phyloP scores from a whole-genome alignment of 2,329 filamentous ascomycete species.

The Phaeophleospora eucalypticola region DNA sequence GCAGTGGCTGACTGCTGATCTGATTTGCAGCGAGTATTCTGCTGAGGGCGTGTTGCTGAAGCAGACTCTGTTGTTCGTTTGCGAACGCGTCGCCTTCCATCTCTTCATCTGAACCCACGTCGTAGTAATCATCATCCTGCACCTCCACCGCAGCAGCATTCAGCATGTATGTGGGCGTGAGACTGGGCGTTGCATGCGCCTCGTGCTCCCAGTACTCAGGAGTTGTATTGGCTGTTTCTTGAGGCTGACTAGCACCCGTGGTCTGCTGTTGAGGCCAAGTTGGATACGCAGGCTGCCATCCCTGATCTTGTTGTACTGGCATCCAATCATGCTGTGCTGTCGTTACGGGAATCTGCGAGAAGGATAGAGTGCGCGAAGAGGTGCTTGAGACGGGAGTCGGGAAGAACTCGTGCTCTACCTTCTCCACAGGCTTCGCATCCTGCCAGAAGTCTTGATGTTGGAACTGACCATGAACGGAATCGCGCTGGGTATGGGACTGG shows the following conservation, averaged over 20 bases:
- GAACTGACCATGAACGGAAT: not conserved
- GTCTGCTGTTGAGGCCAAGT: conserved; percentile 1
- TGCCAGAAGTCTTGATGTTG: conserved; percentile 3
- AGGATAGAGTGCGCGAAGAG: conserved; percentile 8
- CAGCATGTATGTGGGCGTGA: conserved; percentile 29
- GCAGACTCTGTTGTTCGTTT: conserved; percentile 9
- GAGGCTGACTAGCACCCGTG: not conserved
- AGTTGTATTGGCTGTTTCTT: conserved; percentile 8
- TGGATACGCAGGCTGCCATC: too few relatives aligned
- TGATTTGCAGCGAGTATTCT: conserved; percentile 28
- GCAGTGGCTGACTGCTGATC: conserved; percentile 25
- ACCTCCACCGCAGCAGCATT: conserved; percentile 41
- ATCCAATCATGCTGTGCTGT: conserved; percentile 12
- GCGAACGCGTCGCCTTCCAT: conserved; percentile 25
- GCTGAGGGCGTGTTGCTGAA: conserved; percentile 21
- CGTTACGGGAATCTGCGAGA: conserved; percentile 9
- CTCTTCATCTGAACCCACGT: conserved; percentile 48
- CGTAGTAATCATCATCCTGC: conserved; percentile 49
- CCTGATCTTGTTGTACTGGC: too few relatives aligned
- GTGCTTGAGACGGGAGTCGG: conserved; percentile 8
- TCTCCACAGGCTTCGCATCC: conserved; percentile 1
- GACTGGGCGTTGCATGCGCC: conserved; percentile 9
- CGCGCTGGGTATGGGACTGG: not conserved
- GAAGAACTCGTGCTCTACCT: not conserved
- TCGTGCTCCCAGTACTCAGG: conserved; percentile 27